These are phyloP conservation scores for Darksidea phi DNA, from an alignment of 495 filamentous ascomycete genomes.

Conservation along the genomic window DNA sequence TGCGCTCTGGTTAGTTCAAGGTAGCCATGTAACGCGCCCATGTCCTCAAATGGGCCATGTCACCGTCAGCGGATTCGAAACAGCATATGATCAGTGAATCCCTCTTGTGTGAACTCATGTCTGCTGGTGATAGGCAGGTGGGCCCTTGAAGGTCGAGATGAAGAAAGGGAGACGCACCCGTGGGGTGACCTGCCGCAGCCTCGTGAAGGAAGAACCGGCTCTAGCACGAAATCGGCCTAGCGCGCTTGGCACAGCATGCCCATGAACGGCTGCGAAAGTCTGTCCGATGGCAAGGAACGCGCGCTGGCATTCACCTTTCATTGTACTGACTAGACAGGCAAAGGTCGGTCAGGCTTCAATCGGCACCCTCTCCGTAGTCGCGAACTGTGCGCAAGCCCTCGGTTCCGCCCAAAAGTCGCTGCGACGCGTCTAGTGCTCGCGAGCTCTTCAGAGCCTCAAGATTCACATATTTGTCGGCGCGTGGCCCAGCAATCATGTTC, in stretches of 20 bases:
- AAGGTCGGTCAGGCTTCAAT: background rate
- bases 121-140: no score
- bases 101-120: no score
- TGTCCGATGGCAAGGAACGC: background rate
- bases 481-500: conserved; percentile 33
- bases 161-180: no score
- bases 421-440: conserved; percentile 23
- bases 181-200: no score
- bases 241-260: background rate
- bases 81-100: background rate
- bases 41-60: no score
- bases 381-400: background rate
- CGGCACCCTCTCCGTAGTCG: background rate
- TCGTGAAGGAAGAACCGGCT: no score
- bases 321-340: background rate
- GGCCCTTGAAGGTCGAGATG: no score
- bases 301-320: background rate
- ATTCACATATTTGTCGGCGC: conserved; percentile 13
- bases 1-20: background rate
- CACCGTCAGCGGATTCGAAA: background rate
- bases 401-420: background rate
- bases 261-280: background rate
- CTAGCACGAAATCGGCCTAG: background rate
- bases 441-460: conserved; percentile 11
- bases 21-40: background rate